Conservation (phyloP, 768 basidiomycete genomes). For the Russula compacta region DNA sequence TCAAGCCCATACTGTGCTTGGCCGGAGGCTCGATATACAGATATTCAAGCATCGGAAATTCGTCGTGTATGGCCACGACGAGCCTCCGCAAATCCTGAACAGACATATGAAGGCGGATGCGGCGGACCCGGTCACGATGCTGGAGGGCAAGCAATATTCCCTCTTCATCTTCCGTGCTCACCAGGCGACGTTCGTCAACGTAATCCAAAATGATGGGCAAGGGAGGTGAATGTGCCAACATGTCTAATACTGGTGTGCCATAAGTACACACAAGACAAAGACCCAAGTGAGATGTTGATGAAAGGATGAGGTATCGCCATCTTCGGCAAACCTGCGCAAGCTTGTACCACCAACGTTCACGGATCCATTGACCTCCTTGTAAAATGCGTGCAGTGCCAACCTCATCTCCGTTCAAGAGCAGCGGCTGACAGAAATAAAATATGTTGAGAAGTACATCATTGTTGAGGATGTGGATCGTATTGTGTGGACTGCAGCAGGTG, state of each 20-base stretch:
- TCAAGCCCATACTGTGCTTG: background rate
- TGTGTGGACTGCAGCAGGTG: no score
- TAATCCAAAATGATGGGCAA: background rate
- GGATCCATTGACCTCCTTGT: background rate
- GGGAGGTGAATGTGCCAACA: background rate
- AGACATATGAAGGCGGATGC: background rate
- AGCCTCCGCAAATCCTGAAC: background rate
- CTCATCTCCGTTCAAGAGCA: background rate
- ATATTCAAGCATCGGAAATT: background rate
- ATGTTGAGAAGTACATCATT: background rate
- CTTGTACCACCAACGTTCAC: background rate
- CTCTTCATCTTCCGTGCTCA: background rate
- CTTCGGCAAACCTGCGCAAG: background rate
- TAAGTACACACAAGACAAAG: background rate
- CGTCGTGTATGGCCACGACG: background rate
- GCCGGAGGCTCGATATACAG: background rate
- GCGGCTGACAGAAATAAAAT: no score
- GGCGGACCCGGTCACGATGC: background rate
- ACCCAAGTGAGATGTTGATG: background rate
- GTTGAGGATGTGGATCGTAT: background rate
- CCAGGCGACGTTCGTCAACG: background rate
- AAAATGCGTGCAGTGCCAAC: background rate
- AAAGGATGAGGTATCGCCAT: background rate
- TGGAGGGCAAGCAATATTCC: background rate
- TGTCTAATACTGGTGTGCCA: background rate